Evolutionary conservation across 2,329 filamentous ascomycete species (phyloP), one percentile per base, ranked within the genome.

Genomic region (Neonectria coccinea): DNA sequence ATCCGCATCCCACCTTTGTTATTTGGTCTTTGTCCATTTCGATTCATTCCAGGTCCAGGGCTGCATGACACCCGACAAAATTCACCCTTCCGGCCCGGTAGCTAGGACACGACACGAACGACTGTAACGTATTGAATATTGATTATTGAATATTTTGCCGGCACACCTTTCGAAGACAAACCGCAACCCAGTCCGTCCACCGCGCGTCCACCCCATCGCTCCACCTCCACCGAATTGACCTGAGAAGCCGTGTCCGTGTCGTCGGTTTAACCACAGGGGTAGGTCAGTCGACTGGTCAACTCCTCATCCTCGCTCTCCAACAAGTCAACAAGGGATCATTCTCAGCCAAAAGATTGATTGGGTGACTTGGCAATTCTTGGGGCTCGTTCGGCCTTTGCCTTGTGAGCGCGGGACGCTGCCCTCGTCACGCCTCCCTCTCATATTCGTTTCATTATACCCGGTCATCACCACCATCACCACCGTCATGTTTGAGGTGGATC

Each of bases 401-500:
- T 22, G 44, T 36, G 27, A 12, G n/a, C 39, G n/a, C 18, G 36
- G 29, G 12, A 51, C 31, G 36, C 36, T 22, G 18, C 33, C 44
- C 18, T 47, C 20, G 2, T 14, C 39, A 18, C 16, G 47, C n/a
- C 36, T 45, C 41, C 25, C 51, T 60, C 62, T 29, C 53, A 55
- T 51, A 64, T 25, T 31, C 54, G 62, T 61, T 53, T 64, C 62
- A 64, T 42, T 56, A 29, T 51, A 55, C 42, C 39, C 14, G 56
- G 33, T 12, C 18, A 56, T 31, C 31, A 22, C 20, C 41, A 33
- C 29, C 29, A 48, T 20, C 45, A 47, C 14, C 44, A 48, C 48
- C 64, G 65, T 41, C 64, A 74, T 74, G 72, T 74, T 74, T 63
- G 69, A 73, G 48, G 72, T 74, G 45, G 66, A 60, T 48, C 72